These are phyloP conservation scores for Tricholoma sp. DNA, from an alignment of 768 basidiomycete species.

Conservation along the genomic window DNA sequence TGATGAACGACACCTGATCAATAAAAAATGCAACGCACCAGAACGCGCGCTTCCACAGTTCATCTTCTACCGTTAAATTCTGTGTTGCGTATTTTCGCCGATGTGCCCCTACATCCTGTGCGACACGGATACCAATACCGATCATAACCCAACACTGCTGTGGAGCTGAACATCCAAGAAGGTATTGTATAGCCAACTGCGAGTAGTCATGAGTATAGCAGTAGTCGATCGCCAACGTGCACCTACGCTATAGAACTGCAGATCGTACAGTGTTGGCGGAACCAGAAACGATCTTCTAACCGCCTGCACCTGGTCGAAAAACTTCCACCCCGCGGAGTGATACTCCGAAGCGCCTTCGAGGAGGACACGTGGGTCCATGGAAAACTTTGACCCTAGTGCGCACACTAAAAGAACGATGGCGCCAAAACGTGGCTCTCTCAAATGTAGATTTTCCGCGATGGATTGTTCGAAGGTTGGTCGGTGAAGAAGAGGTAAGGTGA, in stretches of 20 bases:
- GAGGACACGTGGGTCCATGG: slow-evolving; percentile 52
- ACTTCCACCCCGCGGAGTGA: slow-evolving; percentile 59
- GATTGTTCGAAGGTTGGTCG: slow-evolving; percentile 58
- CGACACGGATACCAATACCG: slow-evolving; percentile 67
- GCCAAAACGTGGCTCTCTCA: slow-evolving; percentile 47
- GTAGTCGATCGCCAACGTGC: slow-evolving; percentile 5
- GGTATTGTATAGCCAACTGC: slow-evolving; percentile 50
- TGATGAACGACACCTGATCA: slow-evolving; percentile 6
- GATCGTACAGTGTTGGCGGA: slow-evolving; percentile 65
- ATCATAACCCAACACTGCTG: slow-evolving; percentile 67
- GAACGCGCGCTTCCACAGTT: slow-evolving; percentile 71
- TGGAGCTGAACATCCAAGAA: slow-evolving; percentile 54
- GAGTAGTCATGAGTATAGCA: not conserved
- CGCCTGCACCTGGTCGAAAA: slow-evolving; percentile 64
- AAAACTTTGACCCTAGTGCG: slow-evolving; percentile 58
- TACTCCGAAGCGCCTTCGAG: slow-evolving; percentile 30
- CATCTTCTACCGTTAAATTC: slow-evolving; percentile 49
- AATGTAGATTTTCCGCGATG: slow-evolving; percentile 44
- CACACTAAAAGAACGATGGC: slow-evolving; percentile 64
- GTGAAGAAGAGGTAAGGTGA: slow-evolving; percentile 67
- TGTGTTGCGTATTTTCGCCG: slow-evolving; percentile 29
- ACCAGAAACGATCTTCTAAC: slow-evolving; percentile 58
- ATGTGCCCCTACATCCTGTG: slow-evolving; percentile 79
- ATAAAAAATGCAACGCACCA: slow-evolving; percentile 33
- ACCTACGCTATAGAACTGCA: slow-evolving; percentile 63